phyloP scores from a whole-genome alignment of 768 basidiomycete genomes.

The Termitomyces sp. region DNA sequence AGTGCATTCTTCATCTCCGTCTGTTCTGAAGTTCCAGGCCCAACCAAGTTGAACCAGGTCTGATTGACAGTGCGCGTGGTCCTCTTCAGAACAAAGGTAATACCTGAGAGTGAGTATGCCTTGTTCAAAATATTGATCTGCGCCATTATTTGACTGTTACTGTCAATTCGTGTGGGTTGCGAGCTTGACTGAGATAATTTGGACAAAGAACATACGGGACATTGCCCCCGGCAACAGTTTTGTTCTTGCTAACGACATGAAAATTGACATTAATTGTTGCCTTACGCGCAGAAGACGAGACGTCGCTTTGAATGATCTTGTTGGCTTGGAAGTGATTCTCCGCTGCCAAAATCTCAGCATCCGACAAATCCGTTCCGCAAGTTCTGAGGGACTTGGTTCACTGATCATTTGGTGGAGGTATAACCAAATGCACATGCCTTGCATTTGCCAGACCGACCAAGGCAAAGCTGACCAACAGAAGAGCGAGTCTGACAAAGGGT shows the following conservation, averaged over 20 bases:
- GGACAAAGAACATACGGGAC: constrained; percentile 29
- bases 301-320: constrained; percentile 5
- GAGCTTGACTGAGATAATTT: neutral
- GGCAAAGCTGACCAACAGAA: neutral
- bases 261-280: constrained; percentile 19
- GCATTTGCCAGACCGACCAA: neutral
- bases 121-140: constrained; percentile 36
- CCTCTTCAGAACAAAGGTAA: constrained; percentile 35
- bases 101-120: constrained; percentile 31
- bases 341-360: constrained; percentile 7
- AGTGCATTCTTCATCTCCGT: constrained; percentile 45
- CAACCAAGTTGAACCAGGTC: constrained; percentile 48
- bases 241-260: constrained; percentile 30
- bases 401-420: too few species aligned
- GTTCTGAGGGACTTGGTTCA: neutral
- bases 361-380: neutral
- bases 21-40: constrained; percentile 30
- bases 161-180: constrained; percentile 17
- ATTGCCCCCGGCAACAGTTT: constrained; percentile 31
- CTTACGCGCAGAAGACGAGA: neutral
- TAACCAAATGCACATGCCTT: neutral
- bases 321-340: constrained; percentile 16
- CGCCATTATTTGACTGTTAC: constrained; percentile 3
- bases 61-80: constrained; percentile 40
- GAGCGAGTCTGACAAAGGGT: neutral